Conservation (phyloP, 345 rosid species). For the Heritiera littoralis region DNA sequence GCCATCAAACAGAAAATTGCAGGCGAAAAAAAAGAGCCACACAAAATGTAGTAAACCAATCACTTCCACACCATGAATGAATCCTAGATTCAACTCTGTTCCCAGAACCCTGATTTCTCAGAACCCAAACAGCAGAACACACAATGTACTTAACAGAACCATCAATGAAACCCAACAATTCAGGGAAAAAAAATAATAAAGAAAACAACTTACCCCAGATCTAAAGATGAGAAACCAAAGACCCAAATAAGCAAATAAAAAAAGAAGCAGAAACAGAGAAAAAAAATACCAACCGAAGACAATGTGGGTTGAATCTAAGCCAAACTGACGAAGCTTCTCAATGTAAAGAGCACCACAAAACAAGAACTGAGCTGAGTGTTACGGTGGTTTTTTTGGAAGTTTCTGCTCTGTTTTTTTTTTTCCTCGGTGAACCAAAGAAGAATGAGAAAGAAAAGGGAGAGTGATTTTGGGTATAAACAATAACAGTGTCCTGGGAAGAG, state of each 20-base stretch:
- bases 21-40: background rate
- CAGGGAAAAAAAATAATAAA: background rate
- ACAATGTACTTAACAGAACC: slow-evolving; percentile 13
- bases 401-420: background rate
- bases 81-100: background rate
- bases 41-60: background rate
- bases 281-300: slow-evolving; percentile 19
- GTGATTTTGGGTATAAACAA: no score
- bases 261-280: background rate
- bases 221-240: background rate
- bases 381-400: background rate
- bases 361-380: background rate
- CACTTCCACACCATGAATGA: background rate
- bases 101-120: slow-evolving; percentile 11
- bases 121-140: slow-evolving; percentile 14
- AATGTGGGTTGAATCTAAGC: slow-evolving; percentile 35
- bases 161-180: background rate
- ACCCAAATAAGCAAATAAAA: background rate
- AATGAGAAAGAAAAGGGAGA: background rate
- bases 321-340: background rate
- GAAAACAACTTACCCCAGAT: background rate
- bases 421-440: background rate
- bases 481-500: no score
- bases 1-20: background rate
- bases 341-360: background rate